A percentile compares a stretch with the other conserved stretches of the same genome.
phyloP scores from a whole-genome alignment of 2,329 filamentous ascomycete genomes.

The Phialophora macrospora region DNA sequence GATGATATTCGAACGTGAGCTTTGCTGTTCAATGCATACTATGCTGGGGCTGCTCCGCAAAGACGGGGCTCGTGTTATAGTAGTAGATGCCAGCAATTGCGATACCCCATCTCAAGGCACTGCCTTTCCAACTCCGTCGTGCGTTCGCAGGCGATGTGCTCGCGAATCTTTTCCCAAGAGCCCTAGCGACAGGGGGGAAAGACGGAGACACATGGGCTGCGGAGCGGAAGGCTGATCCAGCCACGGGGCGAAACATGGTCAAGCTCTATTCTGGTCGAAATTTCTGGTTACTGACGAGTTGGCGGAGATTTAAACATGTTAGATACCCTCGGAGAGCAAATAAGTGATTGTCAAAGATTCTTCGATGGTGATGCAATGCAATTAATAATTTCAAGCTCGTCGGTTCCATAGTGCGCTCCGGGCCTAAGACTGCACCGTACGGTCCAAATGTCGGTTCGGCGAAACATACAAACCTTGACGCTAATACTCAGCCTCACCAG shows the following conservation, averaged over 20 bases:
- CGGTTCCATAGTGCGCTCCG: not conserved
- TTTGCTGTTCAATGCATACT: conserved; percentile 59
- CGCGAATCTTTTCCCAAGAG: conserved; percentile 53
- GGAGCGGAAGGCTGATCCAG: conserved; percentile 51
- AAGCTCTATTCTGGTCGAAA: not conserved
- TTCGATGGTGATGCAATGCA: conserved; percentile 20
- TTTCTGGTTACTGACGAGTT: conserved; percentile 5
- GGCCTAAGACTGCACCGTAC: not conserved
- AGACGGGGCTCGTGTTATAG: conserved; percentile 87
- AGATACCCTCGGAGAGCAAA: conserved; percentile 8
- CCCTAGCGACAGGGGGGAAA: conserved; percentile 25
- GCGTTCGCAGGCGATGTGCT: conserved; percentile 64
- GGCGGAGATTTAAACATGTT: conserved; percentile 11
- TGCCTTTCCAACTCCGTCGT: conserved; percentile 82
- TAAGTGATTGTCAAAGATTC: conserved; percentile 6
- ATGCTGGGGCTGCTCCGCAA: conserved; percentile 74
- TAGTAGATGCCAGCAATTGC: conserved; percentile 82
- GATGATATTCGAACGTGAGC: not conserved
- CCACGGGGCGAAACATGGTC: conserved; percentile 59
- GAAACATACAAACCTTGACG: not conserved
- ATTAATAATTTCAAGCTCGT: conserved; percentile 21
- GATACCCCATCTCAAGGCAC: conserved; percentile 72
- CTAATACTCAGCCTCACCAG: not conserved
- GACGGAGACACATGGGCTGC: conserved; percentile 32
- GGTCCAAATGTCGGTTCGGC: not conserved